Evolutionary conservation across 2,329 filamentous ascomycete species (phyloP).

Genomic region (Hypoxylon sp.): DNA sequence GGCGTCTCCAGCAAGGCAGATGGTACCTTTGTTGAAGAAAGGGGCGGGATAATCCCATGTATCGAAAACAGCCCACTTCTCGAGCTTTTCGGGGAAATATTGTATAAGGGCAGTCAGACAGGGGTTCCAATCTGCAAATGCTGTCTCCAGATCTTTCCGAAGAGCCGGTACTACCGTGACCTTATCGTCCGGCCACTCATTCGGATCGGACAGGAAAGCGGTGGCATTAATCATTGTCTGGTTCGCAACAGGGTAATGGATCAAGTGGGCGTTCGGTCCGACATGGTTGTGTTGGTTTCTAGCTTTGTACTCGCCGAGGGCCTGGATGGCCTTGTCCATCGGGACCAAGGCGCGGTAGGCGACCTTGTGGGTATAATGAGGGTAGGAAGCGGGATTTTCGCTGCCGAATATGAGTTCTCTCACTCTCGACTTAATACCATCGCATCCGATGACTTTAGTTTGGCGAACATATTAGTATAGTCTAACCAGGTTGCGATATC

Average conservation of each 20-base stretch:
- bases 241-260: conserved; percentile 48
- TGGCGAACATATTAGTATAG: conserved; percentile 4
- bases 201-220: conserved; percentile 44
- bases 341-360: conserved; percentile 67
- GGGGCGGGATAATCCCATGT: conserved; percentile 46
- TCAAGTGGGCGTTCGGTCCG: conserved; percentile 46
- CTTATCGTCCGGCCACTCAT: conserved; percentile 45
- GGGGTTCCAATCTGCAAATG: conserved; percentile 44
- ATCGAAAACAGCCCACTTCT: conserved; percentile 51
- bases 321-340: conserved; percentile 62
- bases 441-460: conserved; percentile 59
- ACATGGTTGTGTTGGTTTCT: conserved; percentile 46
- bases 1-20: conserved; percentile 48
- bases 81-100: conserved; percentile 44
- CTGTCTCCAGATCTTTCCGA: conserved; percentile 40
- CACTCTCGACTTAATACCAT: conserved; percentile 65
- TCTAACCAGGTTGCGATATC: not conserved
- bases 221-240: conserved; percentile 48
- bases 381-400: conserved; percentile 59
- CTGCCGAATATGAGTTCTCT: conserved; percentile 61
- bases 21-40: conserved; percentile 35
- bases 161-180: conserved; percentile 34
- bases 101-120: conserved; percentile 41
- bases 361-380: conserved; percentile 67
- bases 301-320: conserved; percentile 59